Percentiles rank a stretch among this genome's conserved stretches.
phyloP scores from a whole-genome alignment of 345 rosid genomes.

The Isatis tinctoria region DNA sequence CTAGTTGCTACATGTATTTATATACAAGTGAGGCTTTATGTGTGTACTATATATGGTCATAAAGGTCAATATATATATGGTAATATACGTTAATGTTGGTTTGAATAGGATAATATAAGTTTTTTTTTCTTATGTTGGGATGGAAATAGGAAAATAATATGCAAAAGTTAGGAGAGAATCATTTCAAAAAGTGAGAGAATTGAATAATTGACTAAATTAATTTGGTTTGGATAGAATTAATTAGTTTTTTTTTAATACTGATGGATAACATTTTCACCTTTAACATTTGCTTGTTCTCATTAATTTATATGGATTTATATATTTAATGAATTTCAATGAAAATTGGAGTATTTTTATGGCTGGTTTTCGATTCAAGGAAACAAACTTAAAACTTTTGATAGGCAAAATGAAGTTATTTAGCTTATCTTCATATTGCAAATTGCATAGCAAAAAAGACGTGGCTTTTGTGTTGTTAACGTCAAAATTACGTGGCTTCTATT shows the following conservation, averaged over 20 bases:
- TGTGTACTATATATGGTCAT: not conserved
- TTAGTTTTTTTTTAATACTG: not conserved
- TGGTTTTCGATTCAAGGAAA: not conserved
- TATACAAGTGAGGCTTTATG: not conserved
- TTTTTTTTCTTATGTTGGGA: not conserved
- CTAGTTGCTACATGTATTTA: constrained; percentile 10
- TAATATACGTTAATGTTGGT: constrained; percentile 1
- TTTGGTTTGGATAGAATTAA: constrained; percentile 7
- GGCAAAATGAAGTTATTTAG: not conserved
- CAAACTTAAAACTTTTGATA: not conserved
- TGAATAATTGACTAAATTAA: constrained; percentile 7
- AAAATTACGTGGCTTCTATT: constrained; percentile 3
- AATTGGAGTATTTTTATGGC: not conserved
- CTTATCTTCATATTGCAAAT: constrained; percentile 8
- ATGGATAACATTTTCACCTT: not conserved
- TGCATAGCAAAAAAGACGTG: not conserved
- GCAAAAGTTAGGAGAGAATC: not conserved
- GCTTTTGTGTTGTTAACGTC: not conserved
- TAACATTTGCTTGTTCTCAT: not conserved
- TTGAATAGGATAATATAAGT: not conserved
- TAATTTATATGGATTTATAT: not conserved
- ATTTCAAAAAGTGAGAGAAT: not conserved
- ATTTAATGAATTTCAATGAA: not conserved
- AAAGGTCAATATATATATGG: not conserved
- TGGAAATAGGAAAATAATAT: not conserved